Evolutionary conservation across 805 yeast species (phyloP).

Genomic region (Candida corydali): DNA sequence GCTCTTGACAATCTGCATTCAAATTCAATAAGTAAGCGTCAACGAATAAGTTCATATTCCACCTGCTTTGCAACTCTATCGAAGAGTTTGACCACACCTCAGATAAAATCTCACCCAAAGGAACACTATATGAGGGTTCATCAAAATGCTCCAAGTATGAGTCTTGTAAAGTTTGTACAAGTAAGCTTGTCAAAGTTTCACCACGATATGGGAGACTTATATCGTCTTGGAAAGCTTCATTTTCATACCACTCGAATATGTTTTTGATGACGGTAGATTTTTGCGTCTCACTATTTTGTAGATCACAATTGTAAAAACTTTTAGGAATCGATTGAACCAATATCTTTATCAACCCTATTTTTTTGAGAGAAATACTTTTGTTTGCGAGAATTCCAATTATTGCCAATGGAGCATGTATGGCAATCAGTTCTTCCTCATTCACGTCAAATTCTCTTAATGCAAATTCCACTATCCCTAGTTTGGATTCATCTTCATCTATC

Average conservation of each 20-base stretch:
- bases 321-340: constrained; percentile 58
- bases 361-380: constrained; percentile 13
- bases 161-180: constrained; percentile 15
- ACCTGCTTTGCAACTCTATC: constrained; percentile 4
- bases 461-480: constrained; percentile 44
- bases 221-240: constrained; percentile 3
- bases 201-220: constrained; percentile 13
- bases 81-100: constrained; percentile 20
- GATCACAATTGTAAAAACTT: constrained; percentile 40
- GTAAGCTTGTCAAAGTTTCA: constrained; percentile 14
- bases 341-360: constrained; percentile 38
- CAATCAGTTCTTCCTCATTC: constrained; percentile 81
- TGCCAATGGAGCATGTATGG: constrained; percentile 70
- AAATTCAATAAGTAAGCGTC: not conserved
- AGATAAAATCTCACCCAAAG: constrained; percentile 17
- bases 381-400: constrained; percentile 44
- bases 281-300: constrained; percentile 1
- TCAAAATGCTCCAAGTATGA: constrained; percentile 15
- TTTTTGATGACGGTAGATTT: constrained; percentile 12
- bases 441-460: constrained; percentile 64
- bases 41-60: not conserved
- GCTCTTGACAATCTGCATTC: not conserved
- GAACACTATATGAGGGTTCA: constrained; percentile 13
- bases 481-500: constrained; percentile 16
- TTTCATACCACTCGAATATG: constrained; percentile 16